phyloP scores from a whole-genome alignment of 2,329 filamentous ascomycete species.

The Calonectria pteridis region DNA sequence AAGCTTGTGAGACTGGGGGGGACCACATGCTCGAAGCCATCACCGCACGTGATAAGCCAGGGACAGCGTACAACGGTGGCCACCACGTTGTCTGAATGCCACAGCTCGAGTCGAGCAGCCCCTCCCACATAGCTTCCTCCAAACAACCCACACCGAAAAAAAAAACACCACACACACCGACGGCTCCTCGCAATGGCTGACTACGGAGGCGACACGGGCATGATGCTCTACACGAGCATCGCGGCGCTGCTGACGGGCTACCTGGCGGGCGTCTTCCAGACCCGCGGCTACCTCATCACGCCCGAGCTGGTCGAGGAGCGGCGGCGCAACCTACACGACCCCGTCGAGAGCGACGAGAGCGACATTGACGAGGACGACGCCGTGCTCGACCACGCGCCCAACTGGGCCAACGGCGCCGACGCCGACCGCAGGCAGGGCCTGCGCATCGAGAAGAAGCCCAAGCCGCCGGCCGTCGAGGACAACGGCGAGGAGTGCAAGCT shows the following conservation, averaged over 20 bases:
- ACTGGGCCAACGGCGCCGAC: constrained; percentile 73
- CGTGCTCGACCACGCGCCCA: constrained; percentile 74
- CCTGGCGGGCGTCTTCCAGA: constrained; percentile 82
- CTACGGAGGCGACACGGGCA: constrained; percentile 61
- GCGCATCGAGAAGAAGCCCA: constrained; percentile 52
- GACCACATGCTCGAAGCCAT: constrained; percentile 1
- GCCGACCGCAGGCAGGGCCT: constrained; percentile 71
- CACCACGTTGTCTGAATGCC: constrained; percentile 3
- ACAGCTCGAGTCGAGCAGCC: constrained; percentile 1
- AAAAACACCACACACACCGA: not conserved
- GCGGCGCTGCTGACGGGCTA: constrained; percentile 83
- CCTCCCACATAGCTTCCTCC: not conserved
- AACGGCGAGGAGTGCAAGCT: constrained; percentile 89
- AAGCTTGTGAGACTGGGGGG: constrained; percentile 18
- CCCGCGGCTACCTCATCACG: constrained; percentile 70
- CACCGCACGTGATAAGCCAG: constrained; percentile 21
- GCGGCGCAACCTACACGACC: constrained; percentile 67
- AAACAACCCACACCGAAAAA: not conserved
- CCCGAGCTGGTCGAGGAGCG: constrained; percentile 68
- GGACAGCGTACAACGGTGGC: not conserved
- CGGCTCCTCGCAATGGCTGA: constrained; percentile 49
- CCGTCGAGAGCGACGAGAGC: constrained; percentile 77
- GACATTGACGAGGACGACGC: constrained; percentile 73
- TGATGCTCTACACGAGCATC: constrained; percentile 80
- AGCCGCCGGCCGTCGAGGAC: constrained; percentile 48